Conservation (phyloP, 257 asterid species). For the Salvia splendens region DNA sequence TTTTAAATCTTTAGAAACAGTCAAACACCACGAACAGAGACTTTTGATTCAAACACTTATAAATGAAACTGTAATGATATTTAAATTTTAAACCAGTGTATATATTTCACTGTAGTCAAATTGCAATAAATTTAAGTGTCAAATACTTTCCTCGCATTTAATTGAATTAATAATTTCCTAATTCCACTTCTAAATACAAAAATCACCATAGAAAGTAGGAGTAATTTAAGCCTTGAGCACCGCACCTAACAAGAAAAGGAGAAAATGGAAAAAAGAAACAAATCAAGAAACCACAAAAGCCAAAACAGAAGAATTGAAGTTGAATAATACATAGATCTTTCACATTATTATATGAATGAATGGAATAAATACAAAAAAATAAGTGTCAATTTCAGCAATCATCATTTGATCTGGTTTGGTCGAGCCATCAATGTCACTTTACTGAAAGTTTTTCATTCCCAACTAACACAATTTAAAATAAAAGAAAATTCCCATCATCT, state of each 20-base stretch:
- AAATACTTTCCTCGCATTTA: not conserved
- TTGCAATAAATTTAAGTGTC: not conserved
- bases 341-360: not conserved
- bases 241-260: not conserved
- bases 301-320: slow-evolving; percentile 35
- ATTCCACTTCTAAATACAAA: not conserved
- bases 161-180: not conserved
- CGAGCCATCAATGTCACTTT: slow-evolving; percentile 34
- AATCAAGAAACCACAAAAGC: slow-evolving; percentile 40
- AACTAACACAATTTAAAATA: slow-evolving; percentile 31
- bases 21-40: no score
- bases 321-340: not conserved
- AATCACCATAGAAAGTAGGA: not conserved
- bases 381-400: slow-evolving; percentile 32
- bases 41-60: no score
- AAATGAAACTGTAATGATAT: no score
- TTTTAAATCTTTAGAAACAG: no score
- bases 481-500: slow-evolving; percentile 30
- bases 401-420: slow-evolving; percentile 29
- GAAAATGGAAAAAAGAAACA: not conserved
- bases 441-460: slow-evolving; percentile 38
- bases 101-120: not conserved
- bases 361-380: slow-evolving; percentile 6
- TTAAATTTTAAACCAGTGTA: no score
- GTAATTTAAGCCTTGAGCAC: not conserved